Conservation (phyloP, 129 eudicot species). For the Centella asiatica region DNA sequence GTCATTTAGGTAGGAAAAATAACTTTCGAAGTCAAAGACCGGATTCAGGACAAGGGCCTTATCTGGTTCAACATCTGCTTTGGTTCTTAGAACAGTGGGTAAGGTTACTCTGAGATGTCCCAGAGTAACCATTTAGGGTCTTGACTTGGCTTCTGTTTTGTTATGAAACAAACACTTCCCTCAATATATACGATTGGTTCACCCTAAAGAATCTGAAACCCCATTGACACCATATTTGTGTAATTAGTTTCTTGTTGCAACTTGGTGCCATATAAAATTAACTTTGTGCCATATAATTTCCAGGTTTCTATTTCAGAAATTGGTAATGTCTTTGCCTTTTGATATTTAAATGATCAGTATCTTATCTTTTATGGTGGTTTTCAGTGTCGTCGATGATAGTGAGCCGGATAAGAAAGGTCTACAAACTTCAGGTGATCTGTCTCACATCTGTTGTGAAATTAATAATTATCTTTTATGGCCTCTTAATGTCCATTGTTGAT, state of each 20-base stretch:
- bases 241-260: not conserved
- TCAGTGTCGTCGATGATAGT: constrained; percentile 80
- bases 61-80: too few relatives aligned
- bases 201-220: not conserved
- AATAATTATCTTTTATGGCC: not conserved
- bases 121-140: not conserved
- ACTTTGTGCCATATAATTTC: not conserved
- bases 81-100: too few relatives aligned
- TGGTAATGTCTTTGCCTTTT: not conserved
- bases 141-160: constrained; percentile 1
- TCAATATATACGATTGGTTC: not conserved
- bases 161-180: not conserved
- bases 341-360: constrained; percentile 1
- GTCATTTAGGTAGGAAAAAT: too few relatives aligned
- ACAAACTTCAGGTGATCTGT: constrained; percentile 48
- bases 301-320: not conserved
- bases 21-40: too few relatives aligned
- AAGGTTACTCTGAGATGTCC: constrained; percentile 8
- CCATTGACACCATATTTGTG: not conserved
- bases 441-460: not conserved
- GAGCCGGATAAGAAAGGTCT: constrained; percentile 28
- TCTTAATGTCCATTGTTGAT: not conserved
- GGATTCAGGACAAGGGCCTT: too few relatives aligned
- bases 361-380: constrained; percentile 19
- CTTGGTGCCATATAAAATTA: not conserved